A percentile compares a stretch with the other conserved stretches of the same genome.
Conservation (phyloP, 306 rosid species). For the Argentina anserina region DNA sequence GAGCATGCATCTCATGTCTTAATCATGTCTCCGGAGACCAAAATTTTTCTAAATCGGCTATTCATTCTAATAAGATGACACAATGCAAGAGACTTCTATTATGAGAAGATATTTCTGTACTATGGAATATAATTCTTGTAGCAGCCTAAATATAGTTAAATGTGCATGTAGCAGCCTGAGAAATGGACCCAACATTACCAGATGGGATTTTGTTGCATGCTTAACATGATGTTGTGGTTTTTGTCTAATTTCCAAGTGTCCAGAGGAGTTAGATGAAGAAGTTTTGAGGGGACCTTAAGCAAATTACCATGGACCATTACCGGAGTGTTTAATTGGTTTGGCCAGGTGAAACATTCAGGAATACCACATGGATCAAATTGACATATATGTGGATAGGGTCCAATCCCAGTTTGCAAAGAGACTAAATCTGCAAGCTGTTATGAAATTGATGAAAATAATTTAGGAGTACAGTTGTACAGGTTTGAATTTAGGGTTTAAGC, state of each 20-base stretch:
- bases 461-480: conserved; percentile 25
- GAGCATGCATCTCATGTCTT: not conserved
- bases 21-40: not conserved
- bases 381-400: not conserved
- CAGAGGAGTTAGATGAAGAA: not conserved
- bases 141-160: not conserved
- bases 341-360: conserved; percentile 23
- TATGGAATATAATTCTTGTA: not conserved
- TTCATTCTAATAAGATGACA: not conserved
- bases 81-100: not conserved
- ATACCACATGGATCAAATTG: conserved; percentile 24
- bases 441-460: conserved; percentile 18
- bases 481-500: not conserved
- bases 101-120: not conserved
- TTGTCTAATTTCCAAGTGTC: conserved; percentile 16
- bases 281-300: conserved; percentile 17
- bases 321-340: not conserved
- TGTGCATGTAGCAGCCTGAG: not conserved
- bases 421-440: conserved; percentile 18
- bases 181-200: conserved; percentile 20
- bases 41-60: not conserved
- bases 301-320: conserved; percentile 19
- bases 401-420: not conserved
- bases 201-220: conserved; percentile 13
- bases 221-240: not conserved